Percentiles rank a stretch among this genome's conserved stretches.
These are phyloP conservation scores for Teratosphaeria destructans DNA, from an alignment of 2,329 filamentous ascomycete species.

Conservation along the genomic window DNA sequence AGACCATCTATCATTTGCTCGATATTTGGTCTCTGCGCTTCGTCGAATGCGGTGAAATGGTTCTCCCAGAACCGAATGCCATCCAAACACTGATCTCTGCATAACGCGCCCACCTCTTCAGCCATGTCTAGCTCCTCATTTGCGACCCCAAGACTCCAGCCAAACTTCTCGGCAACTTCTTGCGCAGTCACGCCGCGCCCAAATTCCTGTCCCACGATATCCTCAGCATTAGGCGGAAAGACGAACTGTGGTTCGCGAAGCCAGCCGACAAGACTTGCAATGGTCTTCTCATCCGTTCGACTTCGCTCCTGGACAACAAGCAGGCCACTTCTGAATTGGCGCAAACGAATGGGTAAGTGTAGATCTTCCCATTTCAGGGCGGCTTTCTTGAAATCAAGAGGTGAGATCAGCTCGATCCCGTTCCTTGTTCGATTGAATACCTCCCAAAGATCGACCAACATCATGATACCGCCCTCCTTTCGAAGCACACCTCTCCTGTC, in stretches of 20 bases:
- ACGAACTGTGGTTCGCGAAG: conserved; percentile 44
- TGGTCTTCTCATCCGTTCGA: conserved; percentile 81
- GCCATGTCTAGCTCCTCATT: conserved; percentile 96
- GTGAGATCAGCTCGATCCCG: conserved; percentile 88
- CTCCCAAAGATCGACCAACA: conserved; percentile 82
- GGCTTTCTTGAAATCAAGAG: conserved; percentile 83
- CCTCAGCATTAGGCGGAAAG: conserved; percentile 36
- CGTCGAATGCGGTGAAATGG: conserved; percentile 11
- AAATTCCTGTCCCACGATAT: conserved; percentile 68
- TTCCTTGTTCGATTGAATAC: conserved; percentile 89
- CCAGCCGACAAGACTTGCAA: conserved; percentile 67
- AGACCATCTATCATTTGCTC: conserved; percentile 4
- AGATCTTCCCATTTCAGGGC: conserved; percentile 80
- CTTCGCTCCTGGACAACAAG: conserved; percentile 84
- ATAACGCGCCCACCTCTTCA: conserved; percentile 77
- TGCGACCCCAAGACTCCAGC: conserved; percentile 94
- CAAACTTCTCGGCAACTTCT: conserved; percentile 79
- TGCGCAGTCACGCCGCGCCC: conserved; percentile 82
- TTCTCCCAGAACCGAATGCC: conserved; percentile 93
- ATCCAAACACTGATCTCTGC: conserved; percentile 84
- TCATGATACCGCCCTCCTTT: conserved; percentile 77
- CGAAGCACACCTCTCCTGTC: conserved; percentile 68
- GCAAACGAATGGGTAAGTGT: conserved; percentile 72
- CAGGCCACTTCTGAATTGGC: conserved; percentile 87
- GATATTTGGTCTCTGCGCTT: background rate